Percentiles rank a stretch among this genome's conserved stretches.
These are phyloP conservation scores for Peltaster fructicola DNA, from an alignment of 2,329 filamentous ascomycete species.

Conservation along the genomic window DNA sequence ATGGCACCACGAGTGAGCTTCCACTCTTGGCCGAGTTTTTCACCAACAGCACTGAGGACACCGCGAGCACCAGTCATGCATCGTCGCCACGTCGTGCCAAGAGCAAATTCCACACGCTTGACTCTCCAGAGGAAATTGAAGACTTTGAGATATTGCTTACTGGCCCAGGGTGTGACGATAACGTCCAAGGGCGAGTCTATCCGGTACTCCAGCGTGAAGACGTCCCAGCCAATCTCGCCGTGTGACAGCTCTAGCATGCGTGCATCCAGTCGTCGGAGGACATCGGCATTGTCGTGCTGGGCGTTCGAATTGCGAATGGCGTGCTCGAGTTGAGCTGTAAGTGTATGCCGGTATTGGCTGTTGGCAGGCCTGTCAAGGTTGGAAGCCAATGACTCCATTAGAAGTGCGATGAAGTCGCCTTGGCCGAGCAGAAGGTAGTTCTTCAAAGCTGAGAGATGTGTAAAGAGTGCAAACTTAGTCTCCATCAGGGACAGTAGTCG, in stretches of 20 bases:
- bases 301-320: slow-evolving; percentile 94
- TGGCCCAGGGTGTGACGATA: slow-evolving; percentile 89
- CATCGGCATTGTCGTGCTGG: slow-evolving; percentile 84
- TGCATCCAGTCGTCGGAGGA: slow-evolving; percentile 81
- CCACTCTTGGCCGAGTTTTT: slow-evolving; percentile 49
- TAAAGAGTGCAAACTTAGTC: slow-evolving; percentile 84
- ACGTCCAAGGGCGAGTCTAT: slow-evolving; percentile 92
- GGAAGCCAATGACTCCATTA: slow-evolving; percentile 89
- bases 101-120: slow-evolving; percentile 89
- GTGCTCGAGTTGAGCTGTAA: slow-evolving; percentile 95
- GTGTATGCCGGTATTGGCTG: slow-evolving; percentile 85
- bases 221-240: slow-evolving; percentile 97
- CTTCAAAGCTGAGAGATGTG: slow-evolving; percentile 80
- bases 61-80: slow-evolving; percentile 90
- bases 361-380: slow-evolving; percentile 93
- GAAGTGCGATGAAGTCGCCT: slow-evolving; percentile 87
- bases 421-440: slow-evolving; percentile 88
- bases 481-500: slow-evolving; percentile 86
- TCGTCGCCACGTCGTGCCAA: slow-evolving; percentile 79
- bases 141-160: slow-evolving; percentile 91
- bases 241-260: slow-evolving; percentile 94
- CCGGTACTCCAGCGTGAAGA: slow-evolving; percentile 97
- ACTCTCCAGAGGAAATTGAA: slow-evolving; percentile 99
- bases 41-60: slow-evolving; percentile 64
- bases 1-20: slow-evolving; percentile 75